A percentile compares a stretch with the other conserved stretches of the same genome.
Evolutionary conservation across 2,329 filamentous ascomycete genomes (phyloP).

Genomic region (Ustulina deusta): DNA sequence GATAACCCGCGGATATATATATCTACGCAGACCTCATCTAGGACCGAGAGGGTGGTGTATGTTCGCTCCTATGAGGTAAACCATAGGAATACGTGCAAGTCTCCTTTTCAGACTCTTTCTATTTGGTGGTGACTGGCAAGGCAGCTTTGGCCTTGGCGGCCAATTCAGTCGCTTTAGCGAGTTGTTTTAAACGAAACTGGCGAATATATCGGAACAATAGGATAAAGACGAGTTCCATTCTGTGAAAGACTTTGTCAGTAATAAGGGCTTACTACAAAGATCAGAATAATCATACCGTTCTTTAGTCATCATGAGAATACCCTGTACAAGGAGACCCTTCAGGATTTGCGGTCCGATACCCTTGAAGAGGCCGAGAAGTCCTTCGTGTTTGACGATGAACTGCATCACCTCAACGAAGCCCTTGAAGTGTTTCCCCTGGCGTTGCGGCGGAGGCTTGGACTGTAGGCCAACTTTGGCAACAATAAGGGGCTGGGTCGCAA

Average conservation of each 20-base stretch:
- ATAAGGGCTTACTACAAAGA: conserved; percentile 17
- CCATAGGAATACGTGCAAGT: background rate
- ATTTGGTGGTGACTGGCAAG: conserved; percentile 56
- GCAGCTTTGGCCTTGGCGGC: conserved; percentile 69
- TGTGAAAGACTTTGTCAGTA: conserved; percentile 51
- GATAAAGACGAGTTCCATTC: conserved; percentile 89
- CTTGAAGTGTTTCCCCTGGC: conserved; percentile 91
- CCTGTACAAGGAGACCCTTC: conserved; percentile 94
- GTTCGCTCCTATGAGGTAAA: background rate
- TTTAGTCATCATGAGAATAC: conserved; percentile 99
- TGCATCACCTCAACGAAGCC: conserved; percentile 94
- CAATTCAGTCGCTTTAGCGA: conserved; percentile 74
- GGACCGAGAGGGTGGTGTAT: conserved; percentile 3
- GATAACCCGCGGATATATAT: background rate
- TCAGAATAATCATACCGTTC: conserved; percentile 74
- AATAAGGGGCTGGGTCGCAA: conserved; percentile 93
- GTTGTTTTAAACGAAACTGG: conserved; percentile 74
- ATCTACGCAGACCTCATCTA: background rate
- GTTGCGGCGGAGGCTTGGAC: conserved; percentile 85
- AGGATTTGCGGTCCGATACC: conserved; percentile 93
- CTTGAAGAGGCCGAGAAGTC: conserved; percentile 88
- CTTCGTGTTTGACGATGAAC: conserved; percentile 92
- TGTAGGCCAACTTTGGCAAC: conserved; percentile 98
- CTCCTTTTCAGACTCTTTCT: conserved; percentile 9
- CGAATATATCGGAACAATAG: conserved; percentile 85